Evolutionary conservation across 768 basidiomycete species (phyloP).

Genomic region (Podaxis carcinomalis): DNA sequence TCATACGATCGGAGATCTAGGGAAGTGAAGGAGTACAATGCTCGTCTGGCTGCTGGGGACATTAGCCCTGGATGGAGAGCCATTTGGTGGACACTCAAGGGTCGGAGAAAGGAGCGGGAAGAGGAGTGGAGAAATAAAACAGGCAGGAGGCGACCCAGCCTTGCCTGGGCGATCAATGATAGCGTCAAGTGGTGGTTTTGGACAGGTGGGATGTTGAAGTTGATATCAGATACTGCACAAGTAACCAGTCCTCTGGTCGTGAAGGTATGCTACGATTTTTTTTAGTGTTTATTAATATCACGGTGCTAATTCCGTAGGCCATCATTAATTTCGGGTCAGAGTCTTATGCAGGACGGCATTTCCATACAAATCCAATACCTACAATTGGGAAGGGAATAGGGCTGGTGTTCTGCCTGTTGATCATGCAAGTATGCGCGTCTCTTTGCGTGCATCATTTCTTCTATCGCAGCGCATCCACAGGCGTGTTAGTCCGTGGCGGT

Average conservation of each 20-base stretch:
- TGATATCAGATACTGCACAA: slow-evolving; percentile 68
- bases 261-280: slow-evolving; percentile 49
- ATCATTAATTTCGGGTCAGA: slow-evolving; percentile 67
- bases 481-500: slow-evolving; percentile 79
- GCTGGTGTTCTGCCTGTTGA: slow-evolving; percentile 63
- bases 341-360: slow-evolving; percentile 49
- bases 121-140: slow-evolving; percentile 58
- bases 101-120: slow-evolving; percentile 50
- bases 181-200: slow-evolving; percentile 78
- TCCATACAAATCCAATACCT: slow-evolving; percentile 31
- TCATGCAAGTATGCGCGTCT: slow-evolving; percentile 63
- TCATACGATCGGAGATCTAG: slow-evolving; percentile 59
- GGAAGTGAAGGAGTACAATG: slow-evolving; percentile 68
- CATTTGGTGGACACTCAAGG: slow-evolving; percentile 58
- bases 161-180: slow-evolving; percentile 70
- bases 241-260: slow-evolving; percentile 74
- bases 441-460: slow-evolving; percentile 80
- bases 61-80: slow-evolving; percentile 50
- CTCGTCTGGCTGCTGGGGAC: slow-evolving; percentile 58
- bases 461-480: slow-evolving; percentile 67
- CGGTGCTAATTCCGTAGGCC: slow-evolving; percentile 32
- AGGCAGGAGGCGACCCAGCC: slow-evolving; percentile 60
- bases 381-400: slow-evolving; percentile 62
- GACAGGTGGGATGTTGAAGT: slow-evolving; percentile 56
- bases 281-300: not conserved